Evolutionary conservation across 2,329 filamentous ascomycete species (phyloP), one percentile per base, ranked within the genome.

Genomic region (Monosporascus sp.): DNA sequence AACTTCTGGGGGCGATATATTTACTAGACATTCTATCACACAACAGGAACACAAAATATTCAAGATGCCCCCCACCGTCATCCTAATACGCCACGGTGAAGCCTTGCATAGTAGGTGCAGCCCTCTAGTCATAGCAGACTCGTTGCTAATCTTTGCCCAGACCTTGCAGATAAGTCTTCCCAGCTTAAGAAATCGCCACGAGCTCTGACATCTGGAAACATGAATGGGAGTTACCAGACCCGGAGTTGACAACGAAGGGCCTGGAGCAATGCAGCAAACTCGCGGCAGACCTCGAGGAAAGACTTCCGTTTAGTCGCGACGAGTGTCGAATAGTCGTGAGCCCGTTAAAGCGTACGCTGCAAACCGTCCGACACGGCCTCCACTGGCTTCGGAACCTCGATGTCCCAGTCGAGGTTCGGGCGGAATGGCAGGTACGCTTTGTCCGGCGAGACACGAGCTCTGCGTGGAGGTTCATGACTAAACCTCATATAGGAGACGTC

Each of bases 31-130:
- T 54, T 24, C 5, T 54, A 18, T 37, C 49, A n/a, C 43, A 51
- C 39, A 48, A 50, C 24, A 48, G 49, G 6, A 22, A 49, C 46
- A 20, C 38, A 51, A 38, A 31, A 46, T 47, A 46, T 47, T 51
- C 50, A 49, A 54, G 41, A 74, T 74, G 72, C 58, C 72, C 15
- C 71, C 71, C 6, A 65, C 66, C 5, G 59, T 74, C n/a, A 69
- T 75, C 54, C 56, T 75, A 6, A 72, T 75, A 54, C 65, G 72
- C 48, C 72, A 75, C 53, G 72, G 68, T 24, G 64, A 75, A 65
- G 72, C 72, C 38, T 39, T 65, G 48, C 72, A 75, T 49, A 75
- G 72, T 73, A 59, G 63, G 66, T 66, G 39, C 15, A 27, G 24
- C 48, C 35, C 27, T 27, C 15, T 39, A 11, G 8, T 39, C 17